phyloP scores from a whole-genome alignment of 164 flowering plant genomes.

The Tinospora cordifolia region DNA sequence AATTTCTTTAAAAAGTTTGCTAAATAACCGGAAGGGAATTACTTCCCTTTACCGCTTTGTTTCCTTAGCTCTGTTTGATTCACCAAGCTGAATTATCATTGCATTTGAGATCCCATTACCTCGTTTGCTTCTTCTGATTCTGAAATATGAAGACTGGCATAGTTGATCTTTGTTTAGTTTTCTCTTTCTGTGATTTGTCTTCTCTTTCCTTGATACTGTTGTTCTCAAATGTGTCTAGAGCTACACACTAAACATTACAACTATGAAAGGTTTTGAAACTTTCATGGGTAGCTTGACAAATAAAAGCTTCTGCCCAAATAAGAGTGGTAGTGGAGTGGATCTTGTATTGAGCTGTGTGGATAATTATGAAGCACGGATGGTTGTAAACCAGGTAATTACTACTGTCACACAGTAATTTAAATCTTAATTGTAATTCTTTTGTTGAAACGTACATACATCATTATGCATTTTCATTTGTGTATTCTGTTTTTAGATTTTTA shows the following conservation, averaged over 20 bases:
- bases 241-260: constrained; percentile 88
- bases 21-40: too few species aligned
- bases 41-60: too few species aligned
- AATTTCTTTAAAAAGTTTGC: too few species aligned
- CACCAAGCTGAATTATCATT: too few species aligned
- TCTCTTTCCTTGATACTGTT: constrained; percentile 6
- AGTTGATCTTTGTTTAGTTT: background rate
- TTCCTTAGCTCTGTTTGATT: too few species aligned
- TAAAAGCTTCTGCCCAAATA: constrained; percentile 42
- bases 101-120: too few species aligned
- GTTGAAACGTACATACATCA: background rate
- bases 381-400: constrained; percentile 79
- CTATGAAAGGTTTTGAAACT: constrained; percentile 92
- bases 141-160: too few species aligned
- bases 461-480: background rate
- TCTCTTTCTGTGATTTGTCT: background rate
- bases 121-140: too few species aligned
- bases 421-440: background rate
- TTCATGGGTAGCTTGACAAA: constrained; percentile 72
- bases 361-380: constrained; percentile 99
- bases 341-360: constrained; percentile 97
- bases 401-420: background rate
- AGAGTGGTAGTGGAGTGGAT: constrained; percentile 76
- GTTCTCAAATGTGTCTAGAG: constrained; percentile 42
- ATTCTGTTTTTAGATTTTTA: constrained; percentile 3